Percentiles rank a stretch among this genome's conserved stretches.
phyloP scores from a whole-genome alignment of 2,329 filamentous ascomycete species.

The Ophiostoma sp. region DNA sequence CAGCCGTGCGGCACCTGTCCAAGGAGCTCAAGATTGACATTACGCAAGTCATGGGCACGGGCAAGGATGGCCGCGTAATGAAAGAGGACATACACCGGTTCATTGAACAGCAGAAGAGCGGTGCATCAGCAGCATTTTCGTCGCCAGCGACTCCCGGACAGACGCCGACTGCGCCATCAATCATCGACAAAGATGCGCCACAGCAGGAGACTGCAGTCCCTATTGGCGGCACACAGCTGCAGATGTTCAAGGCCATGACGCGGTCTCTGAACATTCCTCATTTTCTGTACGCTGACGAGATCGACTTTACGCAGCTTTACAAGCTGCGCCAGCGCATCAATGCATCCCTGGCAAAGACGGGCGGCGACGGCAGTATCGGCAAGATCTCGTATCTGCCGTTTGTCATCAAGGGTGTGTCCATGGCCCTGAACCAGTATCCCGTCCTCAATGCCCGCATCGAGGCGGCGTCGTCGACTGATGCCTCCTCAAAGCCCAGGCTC shows the following conservation, averaged over 20 bases:
- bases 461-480: conserved; percentile 30
- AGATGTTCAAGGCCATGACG: conserved; percentile 99
- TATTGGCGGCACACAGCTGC: conserved; percentile 72
- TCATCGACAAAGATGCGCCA: conserved; percentile 33
- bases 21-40: conserved; percentile 78
- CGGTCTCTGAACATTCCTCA: conserved; percentile 85
- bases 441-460: conserved; percentile 85
- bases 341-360: conserved; percentile 43
- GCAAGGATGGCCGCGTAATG: conserved; percentile 81
- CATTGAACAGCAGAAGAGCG: conserved; percentile 48
- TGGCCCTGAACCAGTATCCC: conserved; percentile 75
- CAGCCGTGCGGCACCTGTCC: conserved; percentile 81
- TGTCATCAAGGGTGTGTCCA: conserved; percentile 89
- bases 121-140: conserved; percentile 22
- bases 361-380: conserved; percentile 31
- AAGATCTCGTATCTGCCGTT: conserved; percentile 90
- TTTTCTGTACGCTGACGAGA: conserved; percentile 88
- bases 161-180: background rate
- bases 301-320: conserved; percentile 73
- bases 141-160: conserved; percentile 28
- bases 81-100: conserved; percentile 87
- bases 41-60: conserved; percentile 71
- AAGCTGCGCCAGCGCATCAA: conserved; percentile 71
- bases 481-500: conserved; percentile 61
- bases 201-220: conserved; percentile 64